Conservation (phyloP, 2,329 filamentous ascomycete species). For the Sporothrix luriei region DNA sequence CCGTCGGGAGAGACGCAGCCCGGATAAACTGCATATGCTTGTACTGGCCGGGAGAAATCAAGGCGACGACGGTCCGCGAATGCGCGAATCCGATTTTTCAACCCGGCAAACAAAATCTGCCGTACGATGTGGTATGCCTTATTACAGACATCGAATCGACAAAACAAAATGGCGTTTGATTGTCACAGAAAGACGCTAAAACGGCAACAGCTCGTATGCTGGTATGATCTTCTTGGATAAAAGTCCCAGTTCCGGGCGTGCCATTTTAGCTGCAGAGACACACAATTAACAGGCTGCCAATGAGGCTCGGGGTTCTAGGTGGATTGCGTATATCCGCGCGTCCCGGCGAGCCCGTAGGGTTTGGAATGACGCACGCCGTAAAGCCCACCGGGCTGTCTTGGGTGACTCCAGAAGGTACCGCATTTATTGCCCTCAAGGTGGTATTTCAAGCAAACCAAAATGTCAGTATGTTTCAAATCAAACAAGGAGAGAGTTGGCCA, state of each 20-base stretch:
- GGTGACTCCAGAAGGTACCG: background rate
- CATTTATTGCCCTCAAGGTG: background rate
- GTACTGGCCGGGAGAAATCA: background rate
- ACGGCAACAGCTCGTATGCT: background rate
- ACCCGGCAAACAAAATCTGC: background rate
- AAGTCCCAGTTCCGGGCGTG: background rate
- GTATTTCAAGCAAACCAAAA: background rate
- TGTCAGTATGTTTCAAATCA: background rate
- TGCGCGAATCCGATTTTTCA: background rate
- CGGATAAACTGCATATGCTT: background rate
- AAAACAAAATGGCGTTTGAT: too few relatives aligned
- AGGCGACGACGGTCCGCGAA: background rate
- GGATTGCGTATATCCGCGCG: constrained; percentile 5
- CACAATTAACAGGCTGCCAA: background rate
- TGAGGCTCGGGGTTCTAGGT: background rate
- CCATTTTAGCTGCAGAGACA: background rate
- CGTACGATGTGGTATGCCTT: background rate
- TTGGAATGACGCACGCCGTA: constrained; percentile 12
- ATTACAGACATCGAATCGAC: background rate
- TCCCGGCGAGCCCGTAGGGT: background rate
- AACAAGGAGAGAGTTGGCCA: background rate
- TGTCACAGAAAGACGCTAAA: too few relatives aligned
- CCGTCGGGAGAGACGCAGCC: constrained; percentile 22
- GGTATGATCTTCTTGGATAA: background rate
- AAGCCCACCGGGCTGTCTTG: background rate